These are phyloP conservation scores for Hortaea werneckii DNA, from an alignment of 2,329 filamentous ascomycete genomes.

Conservation along the genomic window DNA sequence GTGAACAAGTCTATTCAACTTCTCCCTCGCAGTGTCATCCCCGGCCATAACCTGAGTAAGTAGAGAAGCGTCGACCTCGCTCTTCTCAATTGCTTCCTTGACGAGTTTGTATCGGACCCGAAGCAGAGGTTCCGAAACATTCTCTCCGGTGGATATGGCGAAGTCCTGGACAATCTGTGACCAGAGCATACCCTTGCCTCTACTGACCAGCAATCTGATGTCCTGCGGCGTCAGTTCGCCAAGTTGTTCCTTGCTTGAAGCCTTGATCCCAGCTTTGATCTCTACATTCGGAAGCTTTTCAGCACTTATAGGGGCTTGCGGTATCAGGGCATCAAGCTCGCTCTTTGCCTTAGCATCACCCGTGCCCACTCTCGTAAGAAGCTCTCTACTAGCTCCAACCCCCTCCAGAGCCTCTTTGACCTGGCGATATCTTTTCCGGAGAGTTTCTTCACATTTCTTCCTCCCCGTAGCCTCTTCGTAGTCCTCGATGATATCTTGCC, in stretches of 20 bases:
- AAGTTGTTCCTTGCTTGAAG: not conserved
- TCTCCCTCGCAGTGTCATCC: slow-evolving; percentile 4
- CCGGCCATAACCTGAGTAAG: slow-evolving; percentile 1
- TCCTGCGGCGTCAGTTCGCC: slow-evolving; percentile 3
- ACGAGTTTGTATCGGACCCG: slow-evolving; percentile 4
- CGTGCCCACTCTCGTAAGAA: not conserved
- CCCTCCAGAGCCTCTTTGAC: slow-evolving; percentile 2
- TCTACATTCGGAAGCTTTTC: not conserved
- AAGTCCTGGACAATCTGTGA: slow-evolving; percentile 1
- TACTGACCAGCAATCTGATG: slow-evolving; percentile 1
- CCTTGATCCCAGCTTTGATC: not conserved
- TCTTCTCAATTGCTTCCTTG: slow-evolving; percentile 2
- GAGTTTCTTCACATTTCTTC: slow-evolving; percentile 1
- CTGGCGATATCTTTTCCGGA: slow-evolving; percentile 4
- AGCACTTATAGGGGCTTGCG: not conserved
- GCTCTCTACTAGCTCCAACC: not conserved
- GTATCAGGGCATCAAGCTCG: not conserved
- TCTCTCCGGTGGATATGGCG: slow-evolving; percentile 1
- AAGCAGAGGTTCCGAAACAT: not conserved
- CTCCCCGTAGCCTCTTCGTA: slow-evolving; percentile 3
- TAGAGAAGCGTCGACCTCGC: not conserved
- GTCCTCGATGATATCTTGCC: slow-evolving; percentile 1
- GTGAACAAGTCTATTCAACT: slow-evolving; percentile 7
- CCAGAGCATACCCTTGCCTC: not conserved
- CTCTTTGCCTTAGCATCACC: not conserved